Evolutionary conservation across 441 rosid species (phyloP).

Genomic region (Erysimum cheiri): DNA sequence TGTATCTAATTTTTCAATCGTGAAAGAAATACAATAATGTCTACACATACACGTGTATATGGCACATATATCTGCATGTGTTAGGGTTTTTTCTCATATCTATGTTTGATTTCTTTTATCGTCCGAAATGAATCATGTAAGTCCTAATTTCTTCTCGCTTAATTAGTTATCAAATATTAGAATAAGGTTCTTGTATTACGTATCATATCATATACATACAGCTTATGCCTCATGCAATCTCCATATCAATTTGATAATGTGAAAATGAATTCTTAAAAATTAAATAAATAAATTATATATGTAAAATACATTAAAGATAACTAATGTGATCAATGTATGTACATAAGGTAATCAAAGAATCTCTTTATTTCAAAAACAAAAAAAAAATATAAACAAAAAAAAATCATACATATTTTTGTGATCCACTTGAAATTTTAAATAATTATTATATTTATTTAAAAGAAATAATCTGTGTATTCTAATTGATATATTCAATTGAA

Average conservation of each 20-base stretch:
- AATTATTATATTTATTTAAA: neutral
- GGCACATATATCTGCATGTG: conserved; percentile 8
- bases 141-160: conserved; percentile 8
- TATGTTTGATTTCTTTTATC: neutral
- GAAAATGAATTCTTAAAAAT: too few relatives aligned
- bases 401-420: neutral
- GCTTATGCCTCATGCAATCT: neutral
- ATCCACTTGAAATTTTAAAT: neutral
- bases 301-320: too few relatives aligned
- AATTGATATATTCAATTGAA: neutral
- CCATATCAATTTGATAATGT: neutral
- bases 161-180: neutral
- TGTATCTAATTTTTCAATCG: neutral
- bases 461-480: neutral
- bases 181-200: neutral
- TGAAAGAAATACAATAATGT: neutral
- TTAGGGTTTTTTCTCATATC: conserved; percentile 4
- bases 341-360: too few relatives aligned
- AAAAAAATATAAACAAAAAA: neutral
- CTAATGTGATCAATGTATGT: too few relatives aligned
- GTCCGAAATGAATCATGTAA: conserved; percentile 16
- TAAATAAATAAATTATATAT: too few relatives aligned
- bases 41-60: conserved; percentile 9
- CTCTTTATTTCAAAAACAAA: too few relatives aligned
- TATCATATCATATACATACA: neutral